Evolutionary conservation across 208 protist genomes (phyloP).

Genomic region (Leptomonas pyrrhocoris): DNA sequence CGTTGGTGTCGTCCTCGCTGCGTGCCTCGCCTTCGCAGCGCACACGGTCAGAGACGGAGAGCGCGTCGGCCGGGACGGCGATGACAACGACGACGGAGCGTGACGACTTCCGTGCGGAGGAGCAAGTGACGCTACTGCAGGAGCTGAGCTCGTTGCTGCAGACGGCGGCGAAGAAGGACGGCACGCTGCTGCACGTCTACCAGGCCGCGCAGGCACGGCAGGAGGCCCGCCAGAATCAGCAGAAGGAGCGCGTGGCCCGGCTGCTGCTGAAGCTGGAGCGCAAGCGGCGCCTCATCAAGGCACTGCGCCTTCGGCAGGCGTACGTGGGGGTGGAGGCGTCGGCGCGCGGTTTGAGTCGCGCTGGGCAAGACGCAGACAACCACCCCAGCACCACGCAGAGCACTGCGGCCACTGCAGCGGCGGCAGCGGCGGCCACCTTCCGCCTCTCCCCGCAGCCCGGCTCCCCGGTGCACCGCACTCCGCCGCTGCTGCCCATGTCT

Average conservation of each 20-base stretch:
- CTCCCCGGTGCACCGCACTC: constrained; percentile 28
- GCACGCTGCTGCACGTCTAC: constrained; percentile 61
- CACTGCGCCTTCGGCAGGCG: constrained; percentile 22
- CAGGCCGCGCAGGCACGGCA: constrained; percentile 45
- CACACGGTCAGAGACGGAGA: neutral
- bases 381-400: constrained; percentile 7
- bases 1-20: constrained; percentile 8
- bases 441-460: constrained; percentile 23
- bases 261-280: constrained; percentile 33
- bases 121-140: constrained; percentile 36
- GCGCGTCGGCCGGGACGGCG: neutral
- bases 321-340: constrained; percentile 7
- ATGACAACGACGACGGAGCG: neutral
- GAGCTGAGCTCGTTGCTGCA: constrained; percentile 55
- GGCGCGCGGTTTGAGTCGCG: constrained; percentile 6
- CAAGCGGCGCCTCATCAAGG: constrained; percentile 30
- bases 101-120: constrained; percentile 17
- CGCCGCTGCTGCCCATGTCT: constrained; percentile 26
- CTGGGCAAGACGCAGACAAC: constrained; percentile 17
- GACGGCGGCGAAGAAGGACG: constrained; percentile 58
- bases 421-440: neutral
- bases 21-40: neutral
- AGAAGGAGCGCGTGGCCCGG: constrained; percentile 24
- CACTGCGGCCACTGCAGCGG: neutral
- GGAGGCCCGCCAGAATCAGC: constrained; percentile 23